These are phyloP conservation scores for Globisporangium recalcitrans DNA, from an alignment of 352 stramenopile species.

Conservation along the genomic window DNA sequence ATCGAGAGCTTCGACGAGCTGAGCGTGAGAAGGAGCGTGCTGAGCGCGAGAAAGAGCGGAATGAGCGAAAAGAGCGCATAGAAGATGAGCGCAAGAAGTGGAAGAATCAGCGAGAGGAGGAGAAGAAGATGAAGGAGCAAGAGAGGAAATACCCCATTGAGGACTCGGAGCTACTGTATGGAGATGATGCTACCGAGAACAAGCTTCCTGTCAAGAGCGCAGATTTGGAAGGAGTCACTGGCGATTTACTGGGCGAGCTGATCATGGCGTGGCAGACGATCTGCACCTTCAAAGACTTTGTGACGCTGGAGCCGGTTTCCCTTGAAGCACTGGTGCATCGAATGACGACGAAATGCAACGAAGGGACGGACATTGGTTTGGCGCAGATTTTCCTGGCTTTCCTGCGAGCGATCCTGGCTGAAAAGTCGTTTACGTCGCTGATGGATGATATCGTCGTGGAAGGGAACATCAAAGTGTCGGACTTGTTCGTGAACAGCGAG, in stretches of 20 bases:
- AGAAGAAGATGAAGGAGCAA: constrained; percentile 52
- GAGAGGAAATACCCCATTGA: constrained; percentile 69
- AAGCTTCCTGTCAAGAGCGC: constrained; percentile 33
- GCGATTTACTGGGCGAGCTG: constrained; percentile 60
- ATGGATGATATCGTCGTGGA: constrained; percentile 76
- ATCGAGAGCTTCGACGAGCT: constrained; percentile 53
- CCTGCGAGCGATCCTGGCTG: constrained; percentile 57
- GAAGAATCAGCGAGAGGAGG: constrained; percentile 56
- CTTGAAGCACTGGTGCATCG: constrained; percentile 54
- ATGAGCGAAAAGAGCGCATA: constrained; percentile 32
- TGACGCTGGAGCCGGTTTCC: constrained; percentile 52
- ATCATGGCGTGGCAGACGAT: constrained; percentile 81
- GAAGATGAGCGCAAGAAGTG: constrained; percentile 45
- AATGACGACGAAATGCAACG: constrained; percentile 39
- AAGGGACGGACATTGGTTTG: constrained; percentile 42
- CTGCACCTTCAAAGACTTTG: constrained; percentile 65
- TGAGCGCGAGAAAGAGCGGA: constrained; percentile 57
- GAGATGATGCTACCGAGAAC: constrained; percentile 25
- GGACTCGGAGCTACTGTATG: constrained; percentile 54
- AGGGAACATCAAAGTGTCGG: constrained; percentile 74
- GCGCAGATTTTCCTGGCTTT: constrained; percentile 73
- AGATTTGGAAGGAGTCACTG: constrained; percentile 45
- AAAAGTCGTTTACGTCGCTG: constrained; percentile 75
- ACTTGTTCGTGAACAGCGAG: constrained; percentile 68
- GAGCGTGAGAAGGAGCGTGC: constrained; percentile 53